Evolutionary conservation across 192 early-diverging fungal genomes (phyloP).

Genomic region (Coemansia sp.): DNA sequence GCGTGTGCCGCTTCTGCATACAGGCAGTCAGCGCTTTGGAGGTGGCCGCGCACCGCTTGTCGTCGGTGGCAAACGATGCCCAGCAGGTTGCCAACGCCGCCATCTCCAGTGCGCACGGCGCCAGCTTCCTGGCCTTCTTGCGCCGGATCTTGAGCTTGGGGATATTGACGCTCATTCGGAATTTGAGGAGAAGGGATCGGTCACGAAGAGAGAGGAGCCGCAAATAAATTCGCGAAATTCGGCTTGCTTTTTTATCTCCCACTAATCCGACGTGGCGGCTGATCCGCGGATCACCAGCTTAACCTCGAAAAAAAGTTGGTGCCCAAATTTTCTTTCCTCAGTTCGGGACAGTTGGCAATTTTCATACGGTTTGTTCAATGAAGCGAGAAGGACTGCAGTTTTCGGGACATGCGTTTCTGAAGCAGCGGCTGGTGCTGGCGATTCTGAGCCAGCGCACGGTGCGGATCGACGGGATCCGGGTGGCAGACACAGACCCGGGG

Average conservation of each 20-base stretch:
- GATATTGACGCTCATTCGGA: constrained; percentile 42
- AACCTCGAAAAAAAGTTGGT: too few relatives aligned
- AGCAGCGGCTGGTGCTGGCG: constrained; percentile 86
- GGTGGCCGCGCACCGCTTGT: constrained; percentile 27
- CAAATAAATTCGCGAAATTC: not conserved
- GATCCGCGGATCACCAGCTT: too few relatives aligned
- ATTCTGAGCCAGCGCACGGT: constrained; percentile 77
- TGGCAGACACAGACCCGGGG: constrained; percentile 82
- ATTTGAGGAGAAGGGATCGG: too few relatives aligned
- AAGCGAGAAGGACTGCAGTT: constrained; percentile 37
- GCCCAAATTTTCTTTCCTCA: constrained; percentile 9
- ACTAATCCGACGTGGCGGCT: too few relatives aligned
- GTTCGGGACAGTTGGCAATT: not conserved
- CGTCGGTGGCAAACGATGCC: constrained; percentile 41
- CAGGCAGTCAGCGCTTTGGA: constrained; percentile 36
- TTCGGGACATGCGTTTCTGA: constrained; percentile 81
- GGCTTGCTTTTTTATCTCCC: not conserved
- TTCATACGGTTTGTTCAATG: too few relatives aligned
- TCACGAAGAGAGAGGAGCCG: too few relatives aligned
- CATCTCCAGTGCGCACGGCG: constrained; percentile 53
- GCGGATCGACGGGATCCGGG: constrained; percentile 86
- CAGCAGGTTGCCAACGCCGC: constrained; percentile 49
- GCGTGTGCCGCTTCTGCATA: constrained; percentile 31
- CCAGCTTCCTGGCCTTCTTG: constrained; percentile 16
- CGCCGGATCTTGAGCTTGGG: constrained; percentile 35